Percentiles rank a stretch among this genome's conserved stretches.
phyloP scores from a whole-genome alignment of 257 asterid species.

The Datura wrightii region DNA sequence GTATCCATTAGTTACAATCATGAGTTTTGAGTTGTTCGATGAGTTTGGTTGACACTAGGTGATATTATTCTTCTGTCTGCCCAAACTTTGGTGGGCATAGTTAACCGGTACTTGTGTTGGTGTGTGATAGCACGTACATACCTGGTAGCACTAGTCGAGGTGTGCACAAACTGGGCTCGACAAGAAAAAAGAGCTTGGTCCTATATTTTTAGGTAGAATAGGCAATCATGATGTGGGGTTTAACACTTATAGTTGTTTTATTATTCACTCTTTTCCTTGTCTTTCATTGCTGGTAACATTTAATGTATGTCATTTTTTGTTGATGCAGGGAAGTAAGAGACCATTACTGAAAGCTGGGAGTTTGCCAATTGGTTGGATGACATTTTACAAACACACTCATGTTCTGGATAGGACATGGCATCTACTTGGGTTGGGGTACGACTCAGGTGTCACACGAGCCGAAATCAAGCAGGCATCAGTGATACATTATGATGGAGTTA shows the following conservation, averaged over 20 bases:
- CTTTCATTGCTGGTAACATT: neutral
- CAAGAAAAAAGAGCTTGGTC: neutral
- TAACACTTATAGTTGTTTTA: neutral
- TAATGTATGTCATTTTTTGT: neutral
- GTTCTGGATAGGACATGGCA: constrained; percentile 79
- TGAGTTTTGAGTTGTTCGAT: neutral
- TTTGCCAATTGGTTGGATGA: constrained; percentile 89
- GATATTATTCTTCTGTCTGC: neutral
- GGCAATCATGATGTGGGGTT: neutral
- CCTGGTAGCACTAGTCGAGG: neutral
- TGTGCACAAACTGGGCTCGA: neutral
- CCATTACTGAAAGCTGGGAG: constrained; percentile 72
- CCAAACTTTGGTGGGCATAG: neutral
- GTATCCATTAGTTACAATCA: neutral
- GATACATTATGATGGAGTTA: constrained; percentile 78
- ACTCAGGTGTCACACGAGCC: constrained; percentile 52
- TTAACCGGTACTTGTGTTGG: neutral
- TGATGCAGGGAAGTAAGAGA: constrained; percentile 65
- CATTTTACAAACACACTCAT: constrained; percentile 67
- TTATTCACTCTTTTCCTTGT: neutral
- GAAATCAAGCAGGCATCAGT: constrained; percentile 73
- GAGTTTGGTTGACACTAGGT: neutral
- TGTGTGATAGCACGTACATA: neutral
- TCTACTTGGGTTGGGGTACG: constrained; percentile 75
- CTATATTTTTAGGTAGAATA: neutral